phyloP scores from a whole-genome alignment of 208 protist species.

The Trypanosoma scelopori region DNA sequence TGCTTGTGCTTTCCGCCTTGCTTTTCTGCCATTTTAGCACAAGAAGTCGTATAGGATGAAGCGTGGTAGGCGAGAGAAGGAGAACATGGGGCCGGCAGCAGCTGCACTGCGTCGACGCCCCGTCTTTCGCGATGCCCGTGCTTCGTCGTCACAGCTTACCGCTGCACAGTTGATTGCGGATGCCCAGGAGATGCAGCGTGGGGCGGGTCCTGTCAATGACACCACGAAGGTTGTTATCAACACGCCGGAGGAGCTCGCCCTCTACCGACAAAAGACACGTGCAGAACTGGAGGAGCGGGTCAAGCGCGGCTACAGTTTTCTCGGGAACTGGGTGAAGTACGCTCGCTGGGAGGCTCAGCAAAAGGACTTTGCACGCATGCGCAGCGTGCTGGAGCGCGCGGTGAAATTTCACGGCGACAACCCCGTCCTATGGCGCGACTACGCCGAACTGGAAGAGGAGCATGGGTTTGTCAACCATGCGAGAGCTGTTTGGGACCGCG shows the following conservation, averaged over 20 bases:
- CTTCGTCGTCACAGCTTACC: constrained; percentile 92
- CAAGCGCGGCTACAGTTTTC: constrained; percentile 64
- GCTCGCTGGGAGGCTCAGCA: constrained; percentile 97
- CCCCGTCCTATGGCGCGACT: constrained; percentile 94
- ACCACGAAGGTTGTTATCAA: constrained; percentile 94
- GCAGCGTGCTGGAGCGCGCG: constrained; percentile 96
- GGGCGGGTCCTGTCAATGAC: constrained; percentile 44
- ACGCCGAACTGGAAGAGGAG: constrained; percentile 98
- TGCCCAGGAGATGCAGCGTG: constrained; percentile 94
- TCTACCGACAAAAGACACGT: constrained; percentile 94
- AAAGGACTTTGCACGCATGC: constrained; percentile 93
- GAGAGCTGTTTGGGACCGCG: constrained; percentile 97
- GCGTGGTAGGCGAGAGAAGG: constrained; percentile 35
- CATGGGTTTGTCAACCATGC: constrained; percentile 97
- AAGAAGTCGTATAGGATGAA: constrained; percentile 40
- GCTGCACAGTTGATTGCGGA: constrained; percentile 97
- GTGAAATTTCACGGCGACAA: constrained; percentile 90
- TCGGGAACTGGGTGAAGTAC: constrained; percentile 96
- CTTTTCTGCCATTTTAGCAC: constrained; percentile 1
- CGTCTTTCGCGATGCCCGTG: constrained; percentile 74
- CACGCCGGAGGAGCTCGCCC: constrained; percentile 93
- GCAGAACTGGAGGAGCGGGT: constrained; percentile 95
- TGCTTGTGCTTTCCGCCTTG: constrained; percentile 6
- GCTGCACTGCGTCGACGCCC: constrained; percentile 60
- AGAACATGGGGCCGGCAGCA: constrained; percentile 73